Evolutionary conservation across 768 basidiomycete species (phyloP).

Genomic region (Trametes elegans): DNA sequence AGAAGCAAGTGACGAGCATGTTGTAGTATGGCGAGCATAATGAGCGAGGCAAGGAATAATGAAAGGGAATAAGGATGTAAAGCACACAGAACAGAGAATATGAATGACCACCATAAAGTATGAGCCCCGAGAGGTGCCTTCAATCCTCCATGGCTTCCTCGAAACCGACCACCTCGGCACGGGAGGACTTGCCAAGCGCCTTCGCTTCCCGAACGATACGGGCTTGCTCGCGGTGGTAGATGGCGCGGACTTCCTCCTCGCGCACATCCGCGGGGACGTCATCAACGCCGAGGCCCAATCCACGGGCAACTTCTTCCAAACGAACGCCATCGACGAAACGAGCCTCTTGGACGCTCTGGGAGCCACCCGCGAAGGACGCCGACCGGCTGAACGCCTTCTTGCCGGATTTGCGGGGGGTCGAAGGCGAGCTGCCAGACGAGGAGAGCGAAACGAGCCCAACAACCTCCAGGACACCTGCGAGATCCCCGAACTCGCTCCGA

Average conservation of each 20-base stretch:
- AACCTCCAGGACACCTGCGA: constrained; percentile 71
- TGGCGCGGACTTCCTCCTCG: constrained; percentile 50
- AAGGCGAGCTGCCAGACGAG: constrained; percentile 29
- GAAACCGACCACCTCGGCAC: constrained; percentile 30
- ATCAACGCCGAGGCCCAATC: constrained; percentile 49
- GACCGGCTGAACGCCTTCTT: constrained; percentile 56
- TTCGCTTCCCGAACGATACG: constrained; percentile 44
- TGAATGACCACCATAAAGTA: background rate
- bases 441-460: constrained; percentile 56
- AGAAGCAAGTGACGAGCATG: constrained; percentile 17
- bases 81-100: background rate
- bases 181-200: constrained; percentile 28
- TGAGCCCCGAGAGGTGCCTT: constrained; percentile 11
- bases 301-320: constrained; percentile 67
- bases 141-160: constrained; percentile 46
- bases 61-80: constrained; percentile 14
- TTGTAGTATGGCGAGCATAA: constrained; percentile 20
- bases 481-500: constrained; percentile 73
- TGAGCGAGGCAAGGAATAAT: constrained; percentile 15
- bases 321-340: constrained; percentile 61
- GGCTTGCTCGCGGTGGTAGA: constrained; percentile 52
- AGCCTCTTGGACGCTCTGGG: constrained; percentile 40
- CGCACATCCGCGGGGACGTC: constrained; percentile 36
- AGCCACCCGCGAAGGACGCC: constrained; percentile 48
- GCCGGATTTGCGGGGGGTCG: constrained; percentile 45